Base-by-base conservation (phyloP, 2,329 filamentous ascomycete species). In the Sphaerulina musiva region DNA sequence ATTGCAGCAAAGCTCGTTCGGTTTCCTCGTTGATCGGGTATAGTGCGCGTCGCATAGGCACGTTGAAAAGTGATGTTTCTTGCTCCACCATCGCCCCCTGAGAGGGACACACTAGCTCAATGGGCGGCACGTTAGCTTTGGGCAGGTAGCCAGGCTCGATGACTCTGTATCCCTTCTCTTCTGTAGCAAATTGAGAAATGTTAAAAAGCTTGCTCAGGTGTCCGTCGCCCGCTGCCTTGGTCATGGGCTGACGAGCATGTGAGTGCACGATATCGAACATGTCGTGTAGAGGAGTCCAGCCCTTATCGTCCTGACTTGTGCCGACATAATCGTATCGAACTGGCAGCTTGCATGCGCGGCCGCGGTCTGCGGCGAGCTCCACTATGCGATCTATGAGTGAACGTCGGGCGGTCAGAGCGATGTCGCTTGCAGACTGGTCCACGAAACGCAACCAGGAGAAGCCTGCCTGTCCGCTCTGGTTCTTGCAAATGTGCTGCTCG, bases 381-480 rank as follows among this genome's bases (percentile, higher is more conserved):
- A 85, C 73, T 3, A 89, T 86, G 39, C 91, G 87, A 51, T 86
- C 78, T 62, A 95, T 88, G 1, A 95, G 62, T 56, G 85, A 84
- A 50, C 79, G 77, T 62, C 84, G 86, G 3, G 86, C 86, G 32
- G 84, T 80, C 51, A 78, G 77, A 54, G 85, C 87, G 1, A 83
- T 84, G 59, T 97, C 91, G 8, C 78, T 78, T 1, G 84, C 76
- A 11, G 89, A 93, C 0, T 80, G 76, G 63, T 95, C 89, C 3
- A 87, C 82, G 65, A 98, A 95, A 4, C 90, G 84, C 55, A 97
- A 78, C 83, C 90, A 98, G 0, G 91, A 92, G 70, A 97, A 97
- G 11, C 82, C 80, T 47, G 80, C 77, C 3, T 23, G 31, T 0
- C 80, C 78, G 20, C 78, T 75, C 9, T 79, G 72, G 60, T 83